Percentiles rank a stretch among this genome's conserved stretches.
phyloP scores from a whole-genome alignment of 129 eudicot genomes.

The Glebionis coronaria region DNA sequence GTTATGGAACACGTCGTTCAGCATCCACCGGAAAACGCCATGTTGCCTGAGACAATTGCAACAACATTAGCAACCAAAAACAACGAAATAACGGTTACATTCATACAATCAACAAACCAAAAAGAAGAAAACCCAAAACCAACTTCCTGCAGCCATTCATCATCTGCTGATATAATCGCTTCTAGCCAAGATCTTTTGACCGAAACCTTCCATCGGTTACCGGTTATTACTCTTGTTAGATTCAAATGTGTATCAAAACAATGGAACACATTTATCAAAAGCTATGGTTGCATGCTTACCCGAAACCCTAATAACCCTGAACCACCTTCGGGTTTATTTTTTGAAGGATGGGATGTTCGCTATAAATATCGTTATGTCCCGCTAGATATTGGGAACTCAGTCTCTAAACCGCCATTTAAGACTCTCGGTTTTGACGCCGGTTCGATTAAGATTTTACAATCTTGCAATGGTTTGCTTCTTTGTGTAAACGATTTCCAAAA shows the following conservation, averaged over 20 bases:
- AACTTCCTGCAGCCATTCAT: slow-evolving; percentile 1
- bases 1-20: slow-evolving; percentile 22
- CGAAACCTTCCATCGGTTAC: slow-evolving; percentile 29
- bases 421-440: slow-evolving; percentile 27
- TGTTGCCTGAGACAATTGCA: slow-evolving; percentile 10
- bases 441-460: slow-evolving; percentile 26
- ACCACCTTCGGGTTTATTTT: slow-evolving; percentile 29
- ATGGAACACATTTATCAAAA: slow-evolving; percentile 30
- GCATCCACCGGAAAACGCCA: slow-evolving; percentile 8
- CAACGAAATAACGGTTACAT: slow-evolving; percentile 20
- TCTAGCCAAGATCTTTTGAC: slow-evolving; percentile 31
- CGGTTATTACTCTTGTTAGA: slow-evolving; percentile 27
- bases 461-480: slow-evolving; percentile 36
- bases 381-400: slow-evolving; percentile 7
- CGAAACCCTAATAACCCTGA: slow-evolving; percentile 20
- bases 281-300: slow-evolving; percentile 8
- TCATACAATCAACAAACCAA: slow-evolving; percentile 1
- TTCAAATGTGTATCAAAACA: slow-evolving; percentile 34
- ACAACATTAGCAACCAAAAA: background rate
- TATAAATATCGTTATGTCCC: slow-evolving; percentile 32
- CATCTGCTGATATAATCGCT: slow-evolving; percentile 28
- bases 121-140: slow-evolving; percentile 5
- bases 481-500: slow-evolving; percentile 31
- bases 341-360: slow-evolving; percentile 37
- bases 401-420: slow-evolving; percentile 25